Percentiles rank a stretch among this genome's conserved stretches.
Evolutionary conservation across 2,329 filamentous ascomycete genomes (phyloP).

Genomic region (Rutstroemia sydowiana): DNA sequence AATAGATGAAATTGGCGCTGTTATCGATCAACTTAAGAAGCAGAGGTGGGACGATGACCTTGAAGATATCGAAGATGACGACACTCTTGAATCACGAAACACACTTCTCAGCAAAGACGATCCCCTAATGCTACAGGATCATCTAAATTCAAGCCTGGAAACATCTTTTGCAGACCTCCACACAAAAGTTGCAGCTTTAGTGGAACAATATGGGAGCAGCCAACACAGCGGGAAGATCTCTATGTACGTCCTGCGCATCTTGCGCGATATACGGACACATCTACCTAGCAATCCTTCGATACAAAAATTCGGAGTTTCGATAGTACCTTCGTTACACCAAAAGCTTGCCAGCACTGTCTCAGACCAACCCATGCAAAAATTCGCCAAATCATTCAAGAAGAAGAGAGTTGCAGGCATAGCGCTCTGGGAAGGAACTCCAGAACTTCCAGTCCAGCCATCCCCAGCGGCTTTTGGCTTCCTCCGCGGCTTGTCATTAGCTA

Average conservation of each 20-base stretch:
- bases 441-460: conserved; percentile 72
- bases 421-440: conserved; percentile 74
- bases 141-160: conserved; percentile 48
- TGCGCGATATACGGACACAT: conserved; percentile 65
- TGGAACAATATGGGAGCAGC: conserved; percentile 39
- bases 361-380: conserved; percentile 40
- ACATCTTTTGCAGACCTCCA: conserved; percentile 53
- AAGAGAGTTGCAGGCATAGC: conserved; percentile 51
- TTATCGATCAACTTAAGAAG: conserved; percentile 57
- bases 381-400: conserved; percentile 37
- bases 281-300: conserved; percentile 48
- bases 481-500: conserved; percentile 53
- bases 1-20: conserved; percentile 57
- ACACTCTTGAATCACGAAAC: conserved; percentile 59
- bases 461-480: conserved; percentile 67
- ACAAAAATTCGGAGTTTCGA: conserved; percentile 48
- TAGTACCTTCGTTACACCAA: conserved; percentile 58
- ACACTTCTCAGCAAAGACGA: conserved; percentile 65
- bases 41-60: conserved; percentile 71
- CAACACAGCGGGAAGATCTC: conserved; percentile 45
- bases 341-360: conserved; percentile 50
- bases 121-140: conserved; percentile 53
- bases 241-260: conserved; percentile 63
- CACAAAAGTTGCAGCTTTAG: conserved; percentile 43
- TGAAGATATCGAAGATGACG: conserved; percentile 64